Conservation (phyloP, 805 yeast genomes). For the Starmerella kuoi region DNA sequence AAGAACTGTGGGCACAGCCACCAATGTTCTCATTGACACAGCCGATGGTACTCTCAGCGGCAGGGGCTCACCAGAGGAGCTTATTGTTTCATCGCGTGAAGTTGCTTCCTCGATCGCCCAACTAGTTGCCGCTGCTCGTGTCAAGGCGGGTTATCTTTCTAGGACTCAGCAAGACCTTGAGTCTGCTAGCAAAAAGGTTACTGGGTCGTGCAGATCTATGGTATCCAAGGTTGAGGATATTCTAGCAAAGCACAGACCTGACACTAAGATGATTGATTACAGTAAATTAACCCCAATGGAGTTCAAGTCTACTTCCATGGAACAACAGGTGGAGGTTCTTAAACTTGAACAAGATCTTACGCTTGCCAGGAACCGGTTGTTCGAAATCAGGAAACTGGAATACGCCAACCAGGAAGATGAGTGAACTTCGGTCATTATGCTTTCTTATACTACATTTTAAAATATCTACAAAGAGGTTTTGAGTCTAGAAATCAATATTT, state of each 20-base stretch:
- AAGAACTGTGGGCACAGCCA: constrained; percentile 70
- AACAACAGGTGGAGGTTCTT: constrained; percentile 81
- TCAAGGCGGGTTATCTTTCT: constrained; percentile 65
- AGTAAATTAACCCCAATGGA: constrained; percentile 60
- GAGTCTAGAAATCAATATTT: no score
- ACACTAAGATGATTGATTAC: constrained; percentile 44
- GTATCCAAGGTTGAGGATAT: constrained; percentile 59
- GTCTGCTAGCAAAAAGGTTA: constrained; percentile 52
- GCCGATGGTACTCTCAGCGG: constrained; percentile 70
- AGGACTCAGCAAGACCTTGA: constrained; percentile 67
- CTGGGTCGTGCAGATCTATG: constrained; percentile 60
- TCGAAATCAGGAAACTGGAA: constrained; percentile 71
- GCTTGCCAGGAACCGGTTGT: constrained; percentile 65
- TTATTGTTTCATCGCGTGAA: constrained; percentile 81
- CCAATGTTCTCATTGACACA: constrained; percentile 67
- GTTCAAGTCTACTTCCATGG: constrained; percentile 79
- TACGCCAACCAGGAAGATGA: constrained; percentile 58
- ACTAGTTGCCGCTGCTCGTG: constrained; percentile 81
- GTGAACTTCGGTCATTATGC: constrained; percentile 21
- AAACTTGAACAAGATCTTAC: constrained; percentile 63
- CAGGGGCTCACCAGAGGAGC: constrained; percentile 60
- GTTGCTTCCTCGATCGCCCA: constrained; percentile 90
- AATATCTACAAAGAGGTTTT: no score
- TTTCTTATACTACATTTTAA: no score
- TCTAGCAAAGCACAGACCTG: constrained; percentile 32